Percentiles rank a stretch among this genome's conserved stretches.
Evolutionary conservation across 2,329 filamentous ascomycete species (phyloP).

Genomic region (Talaromyces sp.): DNA sequence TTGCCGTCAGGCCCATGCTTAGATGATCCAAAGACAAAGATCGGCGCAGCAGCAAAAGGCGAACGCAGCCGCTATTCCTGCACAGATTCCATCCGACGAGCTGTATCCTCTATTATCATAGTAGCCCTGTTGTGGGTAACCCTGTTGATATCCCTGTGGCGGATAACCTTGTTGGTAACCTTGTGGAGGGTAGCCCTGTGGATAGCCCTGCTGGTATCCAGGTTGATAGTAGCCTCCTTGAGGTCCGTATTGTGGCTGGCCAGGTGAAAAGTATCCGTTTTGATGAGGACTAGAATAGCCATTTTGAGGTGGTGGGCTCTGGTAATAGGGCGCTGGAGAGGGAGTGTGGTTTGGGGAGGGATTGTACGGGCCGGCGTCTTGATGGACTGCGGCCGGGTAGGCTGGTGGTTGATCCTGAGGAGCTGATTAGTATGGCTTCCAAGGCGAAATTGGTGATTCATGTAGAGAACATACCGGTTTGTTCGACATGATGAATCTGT

Average conservation of each 20-base stretch:
- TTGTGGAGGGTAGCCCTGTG: constrained; percentile 24
- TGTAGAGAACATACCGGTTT: constrained; percentile 1
- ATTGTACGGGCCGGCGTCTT: constrained; percentile 32
- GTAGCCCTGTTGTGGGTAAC: constrained; percentile 27
- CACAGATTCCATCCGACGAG: constrained; percentile 41
- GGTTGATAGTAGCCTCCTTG: constrained; percentile 39
- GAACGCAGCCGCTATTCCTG: constrained; percentile 48
- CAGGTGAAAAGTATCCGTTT: constrained; percentile 39
- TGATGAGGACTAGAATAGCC: constrained; percentile 27
- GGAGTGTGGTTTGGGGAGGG: constrained; percentile 22
- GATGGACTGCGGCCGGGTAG: constrained; percentile 36
- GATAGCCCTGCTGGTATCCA: constrained; percentile 30
- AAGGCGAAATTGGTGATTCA: too few relatives aligned
- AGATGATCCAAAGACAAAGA: constrained; percentile 28
- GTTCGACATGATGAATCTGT: background rate
- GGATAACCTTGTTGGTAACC: constrained; percentile 14
- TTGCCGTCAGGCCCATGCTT: background rate
- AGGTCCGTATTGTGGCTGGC: constrained; percentile 32
- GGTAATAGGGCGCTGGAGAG: constrained; percentile 20
- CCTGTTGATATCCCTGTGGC: constrained; percentile 22
- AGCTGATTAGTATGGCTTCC: background rate
- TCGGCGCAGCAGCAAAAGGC: constrained; percentile 50
- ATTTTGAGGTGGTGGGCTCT: constrained; percentile 33
- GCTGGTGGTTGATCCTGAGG: constrained; percentile 32
- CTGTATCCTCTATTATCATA: constrained; percentile 23